Conservation (phyloP, 164 flowering plant genomes). For the Vitis cinerea region DNA sequence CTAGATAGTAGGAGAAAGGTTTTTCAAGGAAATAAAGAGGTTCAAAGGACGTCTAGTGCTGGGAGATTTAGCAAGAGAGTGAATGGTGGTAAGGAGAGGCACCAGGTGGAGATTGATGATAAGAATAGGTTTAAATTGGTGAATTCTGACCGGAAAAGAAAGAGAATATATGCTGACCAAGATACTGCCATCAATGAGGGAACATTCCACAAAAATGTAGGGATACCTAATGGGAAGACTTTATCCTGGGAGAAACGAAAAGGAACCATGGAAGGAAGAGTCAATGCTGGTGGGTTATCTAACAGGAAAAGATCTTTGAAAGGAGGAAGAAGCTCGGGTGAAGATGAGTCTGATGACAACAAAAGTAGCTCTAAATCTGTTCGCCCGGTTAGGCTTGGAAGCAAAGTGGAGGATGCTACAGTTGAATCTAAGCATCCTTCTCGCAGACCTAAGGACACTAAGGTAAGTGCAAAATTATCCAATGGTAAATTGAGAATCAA, state of each 20-base stretch:
- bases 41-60: neutral
- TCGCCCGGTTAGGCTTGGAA: constrained; percentile 27
- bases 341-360: constrained; percentile 9
- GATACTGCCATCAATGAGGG: constrained; percentile 10
- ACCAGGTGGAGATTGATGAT: neutral
- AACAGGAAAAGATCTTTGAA: neutral
- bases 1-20: constrained; percentile 3
- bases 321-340: neutral
- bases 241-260: constrained; percentile 12
- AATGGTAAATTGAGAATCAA: constrained; percentile 12
- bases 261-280: constrained; percentile 2
- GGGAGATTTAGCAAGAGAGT: neutral
- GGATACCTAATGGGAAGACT: constrained; percentile 4
- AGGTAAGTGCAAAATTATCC: constrained; percentile 4
- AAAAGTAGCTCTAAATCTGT: constrained; percentile 8
- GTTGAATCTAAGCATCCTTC: constrained; percentile 9
- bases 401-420: neutral
- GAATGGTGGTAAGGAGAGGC: constrained; percentile 2
- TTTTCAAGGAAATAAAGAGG: constrained; percentile 9
- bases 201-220: neutral
- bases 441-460: constrained; percentile 1
- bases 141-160: constrained; percentile 25
- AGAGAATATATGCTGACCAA: constrained; percentile 31
- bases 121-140: constrained; percentile 3
- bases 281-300: neutral